phyloP scores from a whole-genome alignment of 495 filamentous ascomycete genomes.

The Haplographium delicatum region DNA sequence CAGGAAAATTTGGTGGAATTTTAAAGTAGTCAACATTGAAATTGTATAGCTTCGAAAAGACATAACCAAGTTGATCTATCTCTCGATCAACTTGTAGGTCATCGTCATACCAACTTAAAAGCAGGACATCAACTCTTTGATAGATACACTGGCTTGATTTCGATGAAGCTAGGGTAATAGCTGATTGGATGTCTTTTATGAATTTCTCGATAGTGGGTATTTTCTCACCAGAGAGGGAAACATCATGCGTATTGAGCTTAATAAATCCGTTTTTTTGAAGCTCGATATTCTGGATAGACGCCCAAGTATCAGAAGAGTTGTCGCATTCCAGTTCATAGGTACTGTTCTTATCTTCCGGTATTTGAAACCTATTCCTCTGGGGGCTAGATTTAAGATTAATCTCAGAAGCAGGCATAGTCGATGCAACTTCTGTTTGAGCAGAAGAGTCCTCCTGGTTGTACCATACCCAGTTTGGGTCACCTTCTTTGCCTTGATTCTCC shows the following conservation, averaged over 20 bases:
- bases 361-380: too few species aligned
- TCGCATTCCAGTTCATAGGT: too few species aligned
- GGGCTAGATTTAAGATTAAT: too few species aligned
- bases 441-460: too few species aligned
- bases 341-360: too few species aligned
- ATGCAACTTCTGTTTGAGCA: too few species aligned
- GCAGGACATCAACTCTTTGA: slow-evolving; percentile 25
- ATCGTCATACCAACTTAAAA: slow-evolving; percentile 31
- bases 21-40: neutral
- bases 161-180: slow-evolving; percentile 18
- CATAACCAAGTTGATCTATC: slow-evolving; percentile 9
- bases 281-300: too few species aligned
- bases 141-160: neutral
- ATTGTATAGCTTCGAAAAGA: slow-evolving; percentile 7
- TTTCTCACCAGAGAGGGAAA: neutral
- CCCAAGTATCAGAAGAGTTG: too few species aligned
- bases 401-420: too few species aligned
- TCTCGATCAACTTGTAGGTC: slow-evolving; percentile 24
- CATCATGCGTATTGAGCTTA: slow-evolving; percentile 3
- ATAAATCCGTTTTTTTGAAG: neutral
- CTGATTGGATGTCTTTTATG: neutral
- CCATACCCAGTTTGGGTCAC: too few species aligned
- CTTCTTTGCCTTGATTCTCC: too few species aligned
- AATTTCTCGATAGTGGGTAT: slow-evolving; percentile 5
- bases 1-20: neutral